These are phyloP conservation scores for Calonectria pauciramosa DNA, from an alignment of 2,329 filamentous ascomycete species.

Conservation along the genomic window DNA sequence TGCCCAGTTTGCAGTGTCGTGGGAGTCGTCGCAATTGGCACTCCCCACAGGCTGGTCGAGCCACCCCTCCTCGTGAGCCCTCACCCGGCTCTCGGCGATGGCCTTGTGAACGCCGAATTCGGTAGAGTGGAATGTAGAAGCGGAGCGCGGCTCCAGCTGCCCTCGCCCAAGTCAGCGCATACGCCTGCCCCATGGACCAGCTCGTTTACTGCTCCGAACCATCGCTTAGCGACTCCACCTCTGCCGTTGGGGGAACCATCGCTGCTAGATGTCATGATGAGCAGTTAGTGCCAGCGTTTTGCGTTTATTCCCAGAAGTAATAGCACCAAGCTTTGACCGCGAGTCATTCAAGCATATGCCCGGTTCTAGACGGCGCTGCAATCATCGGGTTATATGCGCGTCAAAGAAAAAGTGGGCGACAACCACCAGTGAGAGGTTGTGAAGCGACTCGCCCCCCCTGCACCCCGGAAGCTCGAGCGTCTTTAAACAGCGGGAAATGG, in stretches of 20 bases:
- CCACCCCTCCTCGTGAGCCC: background rate
- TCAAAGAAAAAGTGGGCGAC: constrained; percentile 15
- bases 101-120: background rate
- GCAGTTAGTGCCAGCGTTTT: constrained; percentile 1
- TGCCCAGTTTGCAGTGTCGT: constrained; percentile 4
- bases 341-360: constrained; percentile 12
- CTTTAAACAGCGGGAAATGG: constrained; percentile 15
- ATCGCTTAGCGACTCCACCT: background rate
- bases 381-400: constrained; percentile 6
- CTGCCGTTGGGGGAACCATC: background rate
- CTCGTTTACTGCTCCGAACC: background rate
- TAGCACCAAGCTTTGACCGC: background rate
- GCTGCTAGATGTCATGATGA: background rate
- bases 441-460: background rate
- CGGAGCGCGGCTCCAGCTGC: constrained; percentile 19
- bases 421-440: background rate
- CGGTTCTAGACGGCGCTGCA: background rate
- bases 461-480: constrained; percentile 6
- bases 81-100: constrained; percentile 17
- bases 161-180: constrained; percentile 1
- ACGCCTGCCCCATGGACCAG: background rate
- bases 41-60: background rate
- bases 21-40: background rate
- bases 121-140: constrained; percentile 12
- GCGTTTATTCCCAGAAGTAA: background rate